Conservation (phyloP, 495 filamentous ascomycete species). For the Penicillium flavigenum region DNA sequence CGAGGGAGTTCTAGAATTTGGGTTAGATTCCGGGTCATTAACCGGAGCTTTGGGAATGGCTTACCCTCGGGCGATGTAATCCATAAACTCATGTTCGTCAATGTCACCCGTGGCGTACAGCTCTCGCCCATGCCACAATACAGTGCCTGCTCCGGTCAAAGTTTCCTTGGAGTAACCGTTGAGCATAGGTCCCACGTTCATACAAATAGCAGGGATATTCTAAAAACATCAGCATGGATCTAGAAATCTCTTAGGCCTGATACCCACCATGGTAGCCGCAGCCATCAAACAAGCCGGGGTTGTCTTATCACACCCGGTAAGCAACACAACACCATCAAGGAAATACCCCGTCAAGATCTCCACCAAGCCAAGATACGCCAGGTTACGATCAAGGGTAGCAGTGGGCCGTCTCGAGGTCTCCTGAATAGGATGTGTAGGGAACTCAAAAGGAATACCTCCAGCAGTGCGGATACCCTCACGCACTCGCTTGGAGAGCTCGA, state of each 20-base stretch:
- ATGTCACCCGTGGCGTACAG: slow-evolving; percentile 54
- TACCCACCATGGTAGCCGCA: slow-evolving; percentile 52
- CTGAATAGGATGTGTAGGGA: slow-evolving; percentile 57
- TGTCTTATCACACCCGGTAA: slow-evolving; percentile 60
- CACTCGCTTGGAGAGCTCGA: slow-evolving; percentile 53
- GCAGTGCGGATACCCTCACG: slow-evolving; percentile 54
- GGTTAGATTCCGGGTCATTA: slow-evolving; percentile 11
- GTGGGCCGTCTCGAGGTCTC: slow-evolving; percentile 52
- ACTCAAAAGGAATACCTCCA: slow-evolving; percentile 56
- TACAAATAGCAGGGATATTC: slow-evolving; percentile 55
- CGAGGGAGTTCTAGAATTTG: slow-evolving; percentile 41
- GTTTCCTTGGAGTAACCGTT: slow-evolving; percentile 49
- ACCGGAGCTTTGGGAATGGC: slow-evolving; percentile 1
- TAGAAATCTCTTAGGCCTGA: not conserved
- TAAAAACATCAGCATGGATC: slow-evolving; percentile 13
- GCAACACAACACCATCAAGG: slow-evolving; percentile 54
- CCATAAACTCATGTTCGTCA: slow-evolving; percentile 46
- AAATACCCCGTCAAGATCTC: slow-evolving; percentile 54
- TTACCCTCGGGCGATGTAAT: slow-evolving; percentile 50
- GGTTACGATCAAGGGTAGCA: slow-evolving; percentile 53
- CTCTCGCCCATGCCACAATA: slow-evolving; percentile 54
- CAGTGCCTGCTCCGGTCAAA: slow-evolving; percentile 47
- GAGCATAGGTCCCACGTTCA: slow-evolving; percentile 57
- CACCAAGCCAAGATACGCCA: slow-evolving; percentile 53
- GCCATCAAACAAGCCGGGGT: slow-evolving; percentile 57